A percentile compares a stretch with the other conserved stretches of the same genome.
phyloP scores from a whole-genome alignment of 1,284 basidiomycete species.

The Testicularia cyperi region DNA sequence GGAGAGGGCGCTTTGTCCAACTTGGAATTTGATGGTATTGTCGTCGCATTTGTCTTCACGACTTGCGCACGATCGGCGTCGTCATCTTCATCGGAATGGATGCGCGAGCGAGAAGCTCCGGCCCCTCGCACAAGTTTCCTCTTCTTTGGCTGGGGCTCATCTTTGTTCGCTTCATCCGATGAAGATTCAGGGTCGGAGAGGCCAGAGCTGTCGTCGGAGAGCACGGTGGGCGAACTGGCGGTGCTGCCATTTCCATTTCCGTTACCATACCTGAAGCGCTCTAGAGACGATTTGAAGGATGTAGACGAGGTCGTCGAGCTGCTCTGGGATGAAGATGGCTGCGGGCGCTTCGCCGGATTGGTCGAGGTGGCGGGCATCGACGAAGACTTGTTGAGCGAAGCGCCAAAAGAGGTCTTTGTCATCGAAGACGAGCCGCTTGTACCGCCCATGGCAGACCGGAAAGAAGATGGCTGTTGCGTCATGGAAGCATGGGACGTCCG shows the following conservation, averaged over 20 bases:
- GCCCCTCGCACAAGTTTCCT: constrained; percentile 25
- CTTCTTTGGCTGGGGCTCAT: constrained; percentile 29
- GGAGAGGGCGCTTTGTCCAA: no score
- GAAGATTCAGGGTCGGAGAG: constrained; percentile 26
- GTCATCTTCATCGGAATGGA: constrained; percentile 3
- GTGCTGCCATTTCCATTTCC: constrained; percentile 3
- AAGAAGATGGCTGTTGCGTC: constrained; percentile 9
- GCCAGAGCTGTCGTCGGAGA: constrained; percentile 32
- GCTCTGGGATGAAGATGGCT: constrained; percentile 3
- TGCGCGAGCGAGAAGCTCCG: constrained; percentile 8
- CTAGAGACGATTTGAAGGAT: constrained; percentile 19
- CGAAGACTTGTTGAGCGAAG: constrained; percentile 10
- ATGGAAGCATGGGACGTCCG: not conserved
- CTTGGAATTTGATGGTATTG: no score
- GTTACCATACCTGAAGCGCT: constrained; percentile 26
- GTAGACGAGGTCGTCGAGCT: not conserved
- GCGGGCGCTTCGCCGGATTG: constrained; percentile 3
- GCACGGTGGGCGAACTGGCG: constrained; percentile 2
- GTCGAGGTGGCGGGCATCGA: constrained; percentile 14
- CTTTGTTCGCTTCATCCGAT: no score
- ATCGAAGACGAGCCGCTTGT: constrained; percentile 17
- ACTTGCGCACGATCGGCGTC: not conserved
- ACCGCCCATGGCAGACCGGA: constrained; percentile 23
- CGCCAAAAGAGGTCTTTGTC: constrained; percentile 13
- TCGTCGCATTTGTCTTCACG: constrained; percentile 5